Conservation (phyloP, 2,329 filamentous ascomycete species). For the Pseudocercospora macadamiae region DNA sequence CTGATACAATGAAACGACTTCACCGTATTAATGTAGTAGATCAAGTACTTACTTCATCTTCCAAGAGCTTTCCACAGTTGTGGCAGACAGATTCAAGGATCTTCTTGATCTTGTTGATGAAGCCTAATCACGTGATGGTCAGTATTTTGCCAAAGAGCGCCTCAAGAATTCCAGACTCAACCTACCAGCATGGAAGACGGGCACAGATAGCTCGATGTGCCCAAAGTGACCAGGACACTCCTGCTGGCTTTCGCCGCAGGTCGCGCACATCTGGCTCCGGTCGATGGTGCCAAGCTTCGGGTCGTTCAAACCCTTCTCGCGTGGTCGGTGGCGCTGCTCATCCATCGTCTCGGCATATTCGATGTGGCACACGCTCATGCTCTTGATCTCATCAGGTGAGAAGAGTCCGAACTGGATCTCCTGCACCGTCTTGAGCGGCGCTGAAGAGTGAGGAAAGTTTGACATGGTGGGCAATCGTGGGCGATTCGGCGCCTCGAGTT, state of each 20-base stretch:
- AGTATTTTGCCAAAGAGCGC: constrained; percentile 1
- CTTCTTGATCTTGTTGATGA: constrained; percentile 99
- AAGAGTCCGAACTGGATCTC: constrained; percentile 99
- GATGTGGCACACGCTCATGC: constrained; percentile 95
- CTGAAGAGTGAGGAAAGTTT: constrained; percentile 91
- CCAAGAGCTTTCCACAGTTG: constrained; percentile 96
- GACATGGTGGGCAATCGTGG: constrained; percentile 69
- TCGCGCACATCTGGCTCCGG: constrained; percentile 91
- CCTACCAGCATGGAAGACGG: constrained; percentile 83
- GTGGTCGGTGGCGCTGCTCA: constrained; percentile 86
- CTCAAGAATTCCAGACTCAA: constrained; percentile 21
- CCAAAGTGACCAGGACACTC: constrained; percentile 98
- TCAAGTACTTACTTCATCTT: constrained; percentile 95
- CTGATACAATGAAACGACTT: constrained; percentile 37
- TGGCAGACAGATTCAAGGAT: constrained; percentile 98
- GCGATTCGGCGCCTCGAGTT: background rate
- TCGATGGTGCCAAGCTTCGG: constrained; percentile 96
- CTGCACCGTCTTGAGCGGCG: constrained; percentile 94
- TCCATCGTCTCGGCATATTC: constrained; percentile 99
- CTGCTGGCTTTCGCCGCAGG: constrained; percentile 92
- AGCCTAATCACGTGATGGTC: constrained; percentile 61
- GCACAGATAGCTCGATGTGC: constrained; percentile 95
- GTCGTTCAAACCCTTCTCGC: constrained; percentile 91
- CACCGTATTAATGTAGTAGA: constrained; percentile 12
- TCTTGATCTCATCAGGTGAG: constrained; percentile 98